These are phyloP conservation scores for Phytophthora sp. DNA, from an alignment of 352 stramenopile species.

Conservation along the genomic window DNA sequence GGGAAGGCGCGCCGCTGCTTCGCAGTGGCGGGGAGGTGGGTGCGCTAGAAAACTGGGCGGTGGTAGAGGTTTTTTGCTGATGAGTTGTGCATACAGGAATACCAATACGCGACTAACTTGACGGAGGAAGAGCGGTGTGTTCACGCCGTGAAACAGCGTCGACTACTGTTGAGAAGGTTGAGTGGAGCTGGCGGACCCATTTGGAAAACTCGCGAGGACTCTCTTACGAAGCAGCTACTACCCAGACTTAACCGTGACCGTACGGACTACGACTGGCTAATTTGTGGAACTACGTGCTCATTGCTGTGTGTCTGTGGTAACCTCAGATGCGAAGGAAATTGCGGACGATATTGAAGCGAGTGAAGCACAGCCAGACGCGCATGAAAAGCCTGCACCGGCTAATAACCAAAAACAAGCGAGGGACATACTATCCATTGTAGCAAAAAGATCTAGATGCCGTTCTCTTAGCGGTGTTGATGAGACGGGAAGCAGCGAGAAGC, in stretches of 20 bases:
- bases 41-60: neutral
- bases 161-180: slow-evolving; percentile 70
- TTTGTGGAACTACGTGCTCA: neutral
- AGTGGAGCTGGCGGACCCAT: slow-evolving; percentile 52
- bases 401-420: slow-evolving; percentile 32
- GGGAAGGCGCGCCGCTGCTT: slow-evolving; percentile 66
- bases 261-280: slow-evolving; percentile 23
- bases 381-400: neutral
- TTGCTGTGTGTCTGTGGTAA: neutral
- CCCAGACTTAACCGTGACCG: slow-evolving; percentile 68
- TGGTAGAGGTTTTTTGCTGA: neutral
- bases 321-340: slow-evolving; percentile 67
- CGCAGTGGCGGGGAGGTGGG: slow-evolving; percentile 78
- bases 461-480: neutral
- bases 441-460: slow-evolving; percentile 19
- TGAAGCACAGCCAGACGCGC: slow-evolving; percentile 27
- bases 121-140: slow-evolving; percentile 55
- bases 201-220: slow-evolving; percentile 71
- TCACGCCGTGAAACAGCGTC: slow-evolving; percentile 67
- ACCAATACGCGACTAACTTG: slow-evolving; percentile 70
- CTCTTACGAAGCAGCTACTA: slow-evolving; percentile 67
- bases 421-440: slow-evolving; percentile 39
- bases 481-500: slow-evolving; percentile 2
- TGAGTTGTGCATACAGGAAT: slow-evolving; percentile 51
- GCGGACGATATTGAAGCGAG: slow-evolving; percentile 68